A percentile compares a stretch with the other conserved stretches of the same genome.
Evolutionary conservation across 208 protist species (phyloP).

Genomic region (Jaenimonas drosophilae): DNA sequence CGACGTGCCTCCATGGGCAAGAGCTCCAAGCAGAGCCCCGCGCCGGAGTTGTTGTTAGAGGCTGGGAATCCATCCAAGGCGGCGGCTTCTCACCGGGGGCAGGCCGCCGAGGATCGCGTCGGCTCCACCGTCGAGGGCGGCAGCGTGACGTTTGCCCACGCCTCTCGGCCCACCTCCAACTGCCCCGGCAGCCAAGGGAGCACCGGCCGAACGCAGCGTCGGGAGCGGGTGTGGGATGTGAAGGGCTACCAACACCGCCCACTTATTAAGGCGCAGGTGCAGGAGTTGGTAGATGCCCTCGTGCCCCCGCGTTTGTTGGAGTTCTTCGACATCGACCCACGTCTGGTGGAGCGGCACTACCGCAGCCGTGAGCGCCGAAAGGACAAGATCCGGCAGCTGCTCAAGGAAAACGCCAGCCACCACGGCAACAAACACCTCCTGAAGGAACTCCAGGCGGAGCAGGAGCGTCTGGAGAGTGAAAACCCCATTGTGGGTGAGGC

Average conservation of each 20-base stretch:
- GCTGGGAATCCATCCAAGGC: too few relatives aligned
- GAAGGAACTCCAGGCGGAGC: constrained; percentile 8
- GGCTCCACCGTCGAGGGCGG: neutral
- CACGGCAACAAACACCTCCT: constrained; percentile 5
- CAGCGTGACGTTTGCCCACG: neutral
- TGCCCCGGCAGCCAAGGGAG: neutral
- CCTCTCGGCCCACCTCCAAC: neutral
- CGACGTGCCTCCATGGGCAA: too few relatives aligned
- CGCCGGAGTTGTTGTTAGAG: too few relatives aligned
- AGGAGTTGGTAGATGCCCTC: constrained; percentile 10
- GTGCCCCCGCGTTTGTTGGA: constrained; percentile 12
- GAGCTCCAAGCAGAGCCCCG: too few relatives aligned
- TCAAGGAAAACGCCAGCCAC: constrained; percentile 3
- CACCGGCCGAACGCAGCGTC: neutral
- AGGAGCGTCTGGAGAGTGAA: constrained; percentile 2
- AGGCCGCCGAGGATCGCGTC: neutral
- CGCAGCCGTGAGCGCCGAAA: neutral
- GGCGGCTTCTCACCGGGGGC: too few relatives aligned
- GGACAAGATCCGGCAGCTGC: constrained; percentile 5
- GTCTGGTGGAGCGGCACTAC: constrained; percentile 1
- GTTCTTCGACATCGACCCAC: constrained; percentile 12
- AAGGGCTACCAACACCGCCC: constrained; percentile 6
- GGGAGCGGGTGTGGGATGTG: neutral
- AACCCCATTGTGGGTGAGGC: constrained; percentile 15
- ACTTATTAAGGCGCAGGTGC: constrained; percentile 5